Evolutionary conservation across 345 rosid genomes (phyloP).

Genomic region (Aethionema arabicum): DNA sequence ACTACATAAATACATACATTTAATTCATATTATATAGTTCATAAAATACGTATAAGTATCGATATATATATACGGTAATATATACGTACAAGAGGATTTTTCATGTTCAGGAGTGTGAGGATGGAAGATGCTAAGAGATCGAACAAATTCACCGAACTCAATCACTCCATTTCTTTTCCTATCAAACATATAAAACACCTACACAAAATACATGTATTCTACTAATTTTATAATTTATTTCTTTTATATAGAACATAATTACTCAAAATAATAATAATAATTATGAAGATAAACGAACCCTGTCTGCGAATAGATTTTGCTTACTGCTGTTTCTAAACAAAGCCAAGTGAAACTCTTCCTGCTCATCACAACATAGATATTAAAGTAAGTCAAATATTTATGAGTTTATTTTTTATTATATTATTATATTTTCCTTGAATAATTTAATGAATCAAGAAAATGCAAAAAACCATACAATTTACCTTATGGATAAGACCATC

Average conservation of each 20-base stretch:
- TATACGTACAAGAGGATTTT: conserved; percentile 53
- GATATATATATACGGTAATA: background rate
- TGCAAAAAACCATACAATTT: background rate
- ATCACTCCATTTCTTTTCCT: conserved; percentile 56
- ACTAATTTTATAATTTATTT: background rate
- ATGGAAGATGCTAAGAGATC: conserved; percentile 65
- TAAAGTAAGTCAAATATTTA: background rate
- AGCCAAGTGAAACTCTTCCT: conserved; percentile 77
- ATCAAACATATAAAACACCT: conserved; percentile 70
- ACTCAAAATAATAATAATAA: background rate
- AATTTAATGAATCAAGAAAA: background rate
- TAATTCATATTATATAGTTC: background rate
- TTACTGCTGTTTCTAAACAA: conserved; percentile 56
- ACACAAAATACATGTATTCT: conserved; percentile 1
- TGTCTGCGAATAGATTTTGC: conserved; percentile 45
- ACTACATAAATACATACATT: conserved; percentile 35
- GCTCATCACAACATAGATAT: conserved; percentile 15
- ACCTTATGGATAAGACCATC: conserved; percentile 71
- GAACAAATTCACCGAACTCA: conserved; percentile 72
- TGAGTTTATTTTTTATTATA: background rate
- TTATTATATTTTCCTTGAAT: conserved; percentile 1
- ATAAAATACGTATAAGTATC: background rate
- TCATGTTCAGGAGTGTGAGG: conserved; percentile 56
- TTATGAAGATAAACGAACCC: conserved; percentile 20
- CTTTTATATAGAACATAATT: too few relatives aligned